Evolutionary conservation across 2,329 filamentous ascomycete genomes (phyloP), one percentile per base, ranked within the genome.

Genomic region (Colletotrichum tofieldiae): DNA sequence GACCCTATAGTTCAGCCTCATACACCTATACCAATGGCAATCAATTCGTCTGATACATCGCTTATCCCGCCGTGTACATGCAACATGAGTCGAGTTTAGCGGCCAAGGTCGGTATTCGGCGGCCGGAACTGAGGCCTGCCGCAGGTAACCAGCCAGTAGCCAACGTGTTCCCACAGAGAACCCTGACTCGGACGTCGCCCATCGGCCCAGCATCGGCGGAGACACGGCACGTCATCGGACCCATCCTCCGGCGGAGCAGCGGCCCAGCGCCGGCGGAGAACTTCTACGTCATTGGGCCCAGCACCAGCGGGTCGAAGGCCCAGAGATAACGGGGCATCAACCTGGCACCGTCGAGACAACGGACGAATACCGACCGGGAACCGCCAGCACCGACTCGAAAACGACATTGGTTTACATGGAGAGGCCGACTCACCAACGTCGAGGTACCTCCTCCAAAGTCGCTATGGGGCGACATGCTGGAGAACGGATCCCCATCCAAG

Each of bases 281-380:
- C 37, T 45, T 72, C 59, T 64, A 72, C 70, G 70, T 72, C 70
- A 72, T 55, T 72, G 65, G 54, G 45, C 55, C 70, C 70, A 72
- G 23, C 23, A 35, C 4, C 37, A 47, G 70, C 70, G 70, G 70
- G 70, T 70, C 70, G 37, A 18, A 43, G 65, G 47, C 47, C 54
- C 54, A 72, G 65, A 56, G 65, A 54, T 70, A 70, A 72, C 70
- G 70, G 70, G 65, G 70, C 70, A 56, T 70, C 58, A 72, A 70
- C 70, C 60, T 56, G 56, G 70, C 41, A 72, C 65, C 70, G 70
- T 72, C 20, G 65, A 69, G 45, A 64, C 66, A 60, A 72, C 65
- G 70, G 70, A 72, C 59, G 45, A 47, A 60, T 54, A 64, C 70
- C 65, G 70, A 72, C 65, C 65, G 65, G 70, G 65, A 69, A 70